A percentile compares a stretch with the other conserved stretches of the same genome.
phyloP scores from a whole-genome alignment of 441 rosid species.

The Erodium moschatum region DNA sequence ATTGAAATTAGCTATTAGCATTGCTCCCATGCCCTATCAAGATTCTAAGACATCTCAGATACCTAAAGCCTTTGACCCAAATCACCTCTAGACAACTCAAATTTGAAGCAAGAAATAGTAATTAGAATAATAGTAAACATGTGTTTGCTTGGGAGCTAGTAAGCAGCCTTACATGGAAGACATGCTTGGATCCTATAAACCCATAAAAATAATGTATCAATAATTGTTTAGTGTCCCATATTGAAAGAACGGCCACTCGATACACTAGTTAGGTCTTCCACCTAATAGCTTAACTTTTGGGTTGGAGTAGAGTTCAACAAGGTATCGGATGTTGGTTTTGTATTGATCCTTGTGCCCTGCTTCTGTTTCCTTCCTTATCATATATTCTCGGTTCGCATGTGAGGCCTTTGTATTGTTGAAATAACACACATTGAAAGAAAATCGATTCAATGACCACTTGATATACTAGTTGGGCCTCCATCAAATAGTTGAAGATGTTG shows the following conservation, averaged over 20 bases:
- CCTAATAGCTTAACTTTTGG: not conserved
- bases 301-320: not conserved
- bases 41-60: not conserved
- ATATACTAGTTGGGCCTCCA: not conserved
- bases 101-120: not conserved
- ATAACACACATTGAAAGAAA: not conserved
- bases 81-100: not conserved
- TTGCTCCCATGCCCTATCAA: slow-evolving; percentile 7
- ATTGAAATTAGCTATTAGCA: not conserved
- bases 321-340: not conserved
- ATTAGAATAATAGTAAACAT: not conserved
- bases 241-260: not conserved
- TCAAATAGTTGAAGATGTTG: not conserved
- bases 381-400: not conserved
- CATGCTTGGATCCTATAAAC: not conserved
- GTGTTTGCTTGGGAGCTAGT: not conserved
- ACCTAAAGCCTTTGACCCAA: not conserved
- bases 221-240: not conserved
- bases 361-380: not conserved
- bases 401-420: not conserved
- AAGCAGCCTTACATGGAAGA: not conserved
- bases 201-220: not conserved
- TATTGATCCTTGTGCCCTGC: not conserved
- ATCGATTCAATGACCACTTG: not conserved
- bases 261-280: not conserved